These are phyloP conservation scores for Debaryomycetaceae sp. DNA, from an alignment of 1,139 yeast species.

Conservation along the genomic window DNA sequence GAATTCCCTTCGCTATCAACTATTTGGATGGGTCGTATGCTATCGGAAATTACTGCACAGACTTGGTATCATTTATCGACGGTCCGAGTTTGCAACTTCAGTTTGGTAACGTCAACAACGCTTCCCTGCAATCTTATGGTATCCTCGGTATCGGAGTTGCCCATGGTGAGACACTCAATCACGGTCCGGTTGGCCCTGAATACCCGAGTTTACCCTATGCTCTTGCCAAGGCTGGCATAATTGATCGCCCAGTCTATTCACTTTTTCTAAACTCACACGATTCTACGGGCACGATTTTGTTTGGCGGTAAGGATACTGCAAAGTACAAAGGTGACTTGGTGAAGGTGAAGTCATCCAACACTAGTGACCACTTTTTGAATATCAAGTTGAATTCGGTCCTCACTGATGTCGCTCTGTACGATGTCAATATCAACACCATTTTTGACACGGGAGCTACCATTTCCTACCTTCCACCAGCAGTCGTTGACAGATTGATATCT, in stretches of 20 bases:
- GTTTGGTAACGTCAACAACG: too few species aligned
- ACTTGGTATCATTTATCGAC: constrained; percentile 27
- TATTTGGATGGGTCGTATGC: constrained; percentile 21
- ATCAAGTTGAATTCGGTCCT: constrained; percentile 7
- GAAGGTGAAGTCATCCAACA: too few species aligned
- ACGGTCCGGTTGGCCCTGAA: constrained; percentile 12
- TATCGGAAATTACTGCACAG: constrained; percentile 45
- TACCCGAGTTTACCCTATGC: constrained; percentile 54
- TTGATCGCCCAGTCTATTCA: constrained; percentile 38
- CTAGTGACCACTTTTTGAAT: too few species aligned
- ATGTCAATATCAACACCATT: constrained; percentile 19
- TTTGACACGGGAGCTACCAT: constrained; percentile 42
- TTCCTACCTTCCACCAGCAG: constrained; percentile 18
- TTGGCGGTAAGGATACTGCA: constrained; percentile 56
- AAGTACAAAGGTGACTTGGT: constrained; percentile 53
- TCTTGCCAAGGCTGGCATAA: constrained; percentile 38
- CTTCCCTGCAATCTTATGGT: too few species aligned
- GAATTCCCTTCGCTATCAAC: constrained; percentile 5
- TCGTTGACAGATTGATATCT: neutral
- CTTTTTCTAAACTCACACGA: constrained; percentile 25
- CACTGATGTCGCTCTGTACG: constrained; percentile 6
- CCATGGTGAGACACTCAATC: constrained; percentile 28
- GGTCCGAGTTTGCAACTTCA: constrained; percentile 22
- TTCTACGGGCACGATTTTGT: constrained; percentile 41
- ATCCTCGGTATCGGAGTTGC: constrained; percentile 42